A percentile compares a stretch with the other conserved stretches of the same genome.
Evolutionary conservation across 805 yeast species (phyloP).

Genomic region (Brettanomyces nanus): DNA sequence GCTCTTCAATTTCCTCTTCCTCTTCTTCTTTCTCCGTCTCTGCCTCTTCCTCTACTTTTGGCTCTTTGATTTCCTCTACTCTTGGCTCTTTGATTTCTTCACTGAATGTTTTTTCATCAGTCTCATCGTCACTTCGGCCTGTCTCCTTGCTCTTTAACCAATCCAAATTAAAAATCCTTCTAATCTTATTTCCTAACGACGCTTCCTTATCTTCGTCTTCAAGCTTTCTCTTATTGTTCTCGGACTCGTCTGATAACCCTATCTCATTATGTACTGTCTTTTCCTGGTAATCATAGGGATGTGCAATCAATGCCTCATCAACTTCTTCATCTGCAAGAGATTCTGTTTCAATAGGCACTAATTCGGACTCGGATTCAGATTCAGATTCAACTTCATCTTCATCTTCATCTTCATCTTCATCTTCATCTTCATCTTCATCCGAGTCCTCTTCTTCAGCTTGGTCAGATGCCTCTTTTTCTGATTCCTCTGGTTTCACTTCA

Average conservation of each 20-base stretch:
- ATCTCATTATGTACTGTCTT: too few species aligned
- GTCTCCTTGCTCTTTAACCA: conserved; percentile 1
- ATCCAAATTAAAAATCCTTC: neutral
- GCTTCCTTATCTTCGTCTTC: conserved; percentile 1
- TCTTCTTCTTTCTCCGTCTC: neutral
- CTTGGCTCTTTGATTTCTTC: neutral
- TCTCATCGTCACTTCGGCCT: neutral
- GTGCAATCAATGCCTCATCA: neutral
- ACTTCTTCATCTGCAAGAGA: neutral
- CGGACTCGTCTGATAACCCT: too few species aligned
- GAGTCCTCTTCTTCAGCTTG: neutral
- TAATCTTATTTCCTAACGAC: conserved; percentile 1
- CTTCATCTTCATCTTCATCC: conserved; percentile 3
- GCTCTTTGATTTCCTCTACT: neutral
- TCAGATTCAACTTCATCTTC: conserved; percentile 4
- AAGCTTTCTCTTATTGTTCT: conserved; percentile 2
- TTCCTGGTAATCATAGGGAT: neutral
- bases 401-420: neutral
- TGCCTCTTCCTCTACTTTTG: neutral
- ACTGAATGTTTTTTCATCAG: neutral
- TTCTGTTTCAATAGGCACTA: neutral
- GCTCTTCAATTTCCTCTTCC: neutral
- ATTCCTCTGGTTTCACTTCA: neutral
- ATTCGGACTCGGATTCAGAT: neutral
- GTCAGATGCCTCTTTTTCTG: neutral